Evolutionary conservation across 257 asterid genomes (phyloP).

Genomic region (Handroanthus guayacan): DNA sequence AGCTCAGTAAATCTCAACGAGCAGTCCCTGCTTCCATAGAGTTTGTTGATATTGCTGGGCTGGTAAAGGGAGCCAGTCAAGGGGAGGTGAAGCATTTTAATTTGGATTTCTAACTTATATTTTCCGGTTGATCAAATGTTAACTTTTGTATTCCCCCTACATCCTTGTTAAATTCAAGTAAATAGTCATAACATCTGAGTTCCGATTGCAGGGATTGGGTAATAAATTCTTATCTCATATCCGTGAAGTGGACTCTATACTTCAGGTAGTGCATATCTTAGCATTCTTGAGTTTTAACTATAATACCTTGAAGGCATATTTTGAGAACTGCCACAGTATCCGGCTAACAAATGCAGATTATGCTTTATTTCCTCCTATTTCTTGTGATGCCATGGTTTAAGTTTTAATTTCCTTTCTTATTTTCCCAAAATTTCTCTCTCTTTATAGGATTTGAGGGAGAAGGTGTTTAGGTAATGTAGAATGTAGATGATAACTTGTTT

Average conservation of each 20-base stretch:
- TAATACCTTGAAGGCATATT: slow-evolving; percentile 5
- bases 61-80: slow-evolving; percentile 98
- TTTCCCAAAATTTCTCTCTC: not conserved
- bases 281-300: not conserved
- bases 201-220: slow-evolving; percentile 84
- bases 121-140: slow-evolving; percentile 32
- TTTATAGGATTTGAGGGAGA: not conserved
- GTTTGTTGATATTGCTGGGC: slow-evolving; percentile 98
- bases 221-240: slow-evolving; percentile 95
- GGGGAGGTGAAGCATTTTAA: slow-evolving; percentile 77
- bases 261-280: slow-evolving; percentile 78
- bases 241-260: slow-evolving; percentile 96
- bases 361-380: not conserved
- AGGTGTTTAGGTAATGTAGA: not conserved
- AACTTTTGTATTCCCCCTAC: not conserved
- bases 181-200: not conserved
- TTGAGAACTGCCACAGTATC: slow-evolving; percentile 8
- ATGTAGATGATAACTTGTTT: not conserved
- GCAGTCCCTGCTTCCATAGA: slow-evolving; percentile 93
- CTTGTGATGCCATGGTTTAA: not conserved
- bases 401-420: not conserved
- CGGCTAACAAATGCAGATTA: not conserved
- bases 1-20: slow-evolving; percentile 83
- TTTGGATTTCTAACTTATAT: slow-evolving; percentile 20
- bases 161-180: not conserved